A percentile compares a stretch with the other conserved stretches of the same genome.
Evolutionary conservation across 1,139 yeast species (phyloP).

Genomic region (Kodamaea suecica): DNA sequence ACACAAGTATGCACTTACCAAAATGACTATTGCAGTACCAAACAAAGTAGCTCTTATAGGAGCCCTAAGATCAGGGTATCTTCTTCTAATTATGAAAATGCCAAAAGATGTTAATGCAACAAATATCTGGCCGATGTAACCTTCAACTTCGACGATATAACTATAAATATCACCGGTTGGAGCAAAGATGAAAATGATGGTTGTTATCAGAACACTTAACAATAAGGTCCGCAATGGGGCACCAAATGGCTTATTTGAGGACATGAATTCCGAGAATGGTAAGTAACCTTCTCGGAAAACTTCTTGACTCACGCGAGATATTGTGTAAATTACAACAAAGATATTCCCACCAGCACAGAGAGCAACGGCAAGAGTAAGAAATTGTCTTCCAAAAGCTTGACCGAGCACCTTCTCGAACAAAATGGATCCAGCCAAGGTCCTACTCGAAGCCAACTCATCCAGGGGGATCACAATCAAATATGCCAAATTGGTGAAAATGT

Average conservation of each 20-base stretch:
- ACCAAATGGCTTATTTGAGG: slow-evolving; percentile 55
- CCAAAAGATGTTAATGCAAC: slow-evolving; percentile 51
- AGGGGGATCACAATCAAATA: slow-evolving; percentile 53
- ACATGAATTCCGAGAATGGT: slow-evolving; percentile 51
- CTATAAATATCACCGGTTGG: slow-evolving; percentile 80
- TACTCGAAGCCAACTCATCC: slow-evolving; percentile 51
- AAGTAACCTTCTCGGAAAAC: slow-evolving; percentile 61
- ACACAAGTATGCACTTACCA: slow-evolving; percentile 39
- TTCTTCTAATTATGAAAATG: slow-evolving; percentile 44
- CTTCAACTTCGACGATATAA: slow-evolving; percentile 69
- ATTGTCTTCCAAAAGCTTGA: slow-evolving; percentile 45
- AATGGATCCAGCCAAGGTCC: slow-evolving; percentile 57
- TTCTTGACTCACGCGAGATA: slow-evolving; percentile 62
- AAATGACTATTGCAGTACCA: slow-evolving; percentile 43
- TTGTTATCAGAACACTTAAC: slow-evolving; percentile 36
- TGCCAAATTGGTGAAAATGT: slow-evolving; percentile 52
- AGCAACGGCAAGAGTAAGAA: slow-evolving; percentile 56
- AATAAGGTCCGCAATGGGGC: slow-evolving; percentile 52
- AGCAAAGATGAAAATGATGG: slow-evolving; percentile 52
- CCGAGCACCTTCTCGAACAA: slow-evolving; percentile 59
- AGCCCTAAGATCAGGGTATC: slow-evolving; percentile 45
- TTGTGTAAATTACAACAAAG: slow-evolving; percentile 57
- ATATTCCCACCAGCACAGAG: slow-evolving; percentile 61
- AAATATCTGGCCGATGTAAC: slow-evolving; percentile 61
- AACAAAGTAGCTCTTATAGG: slow-evolving; percentile 47